Evolutionary conservation across 257 asterid genomes (phyloP).

Genomic region (Primulina eburnea): DNA sequence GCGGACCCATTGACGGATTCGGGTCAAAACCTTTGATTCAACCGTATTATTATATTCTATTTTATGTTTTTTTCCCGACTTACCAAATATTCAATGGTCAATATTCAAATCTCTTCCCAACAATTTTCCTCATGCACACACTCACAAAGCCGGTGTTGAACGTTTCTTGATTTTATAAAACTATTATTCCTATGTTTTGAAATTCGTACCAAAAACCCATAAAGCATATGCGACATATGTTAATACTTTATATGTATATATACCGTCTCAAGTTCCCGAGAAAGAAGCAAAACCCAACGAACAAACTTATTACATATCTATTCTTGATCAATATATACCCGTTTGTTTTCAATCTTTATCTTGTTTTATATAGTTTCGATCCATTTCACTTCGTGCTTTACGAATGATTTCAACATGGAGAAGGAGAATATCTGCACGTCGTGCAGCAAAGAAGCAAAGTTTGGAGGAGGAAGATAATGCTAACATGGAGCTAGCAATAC

Average conservation of each 20-base stretch:
- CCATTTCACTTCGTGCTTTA: neutral
- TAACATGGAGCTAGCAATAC: constrained; percentile 30
- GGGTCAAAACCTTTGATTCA: constrained; percentile 26
- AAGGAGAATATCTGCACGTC: constrained; percentile 28
- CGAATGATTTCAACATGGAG: constrained; percentile 37
- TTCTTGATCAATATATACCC: neutral
- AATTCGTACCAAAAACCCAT: constrained; percentile 20
- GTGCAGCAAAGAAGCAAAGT: constrained; percentile 24
- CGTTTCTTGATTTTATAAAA: neutral
- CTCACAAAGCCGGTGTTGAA: constrained; percentile 6
- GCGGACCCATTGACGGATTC: constrained; percentile 24
- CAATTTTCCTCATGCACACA: neutral
- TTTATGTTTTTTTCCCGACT: constrained; percentile 14
- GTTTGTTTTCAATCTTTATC: neutral
- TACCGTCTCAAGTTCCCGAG: neutral
- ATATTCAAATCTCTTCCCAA: constrained; percentile 31
- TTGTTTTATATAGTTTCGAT: neutral
- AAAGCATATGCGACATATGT: neutral
- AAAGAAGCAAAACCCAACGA: neutral
- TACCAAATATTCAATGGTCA: constrained; percentile 34
- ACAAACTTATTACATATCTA: neutral
- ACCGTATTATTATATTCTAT: neutral
- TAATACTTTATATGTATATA: no score
- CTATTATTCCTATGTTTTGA: neutral
- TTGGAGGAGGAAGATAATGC: constrained; percentile 4